Evolutionary conservation across 345 rosid species (phyloP), one percentile per base, ranked within the genome.

Genomic region (Cardamine occulta): DNA sequence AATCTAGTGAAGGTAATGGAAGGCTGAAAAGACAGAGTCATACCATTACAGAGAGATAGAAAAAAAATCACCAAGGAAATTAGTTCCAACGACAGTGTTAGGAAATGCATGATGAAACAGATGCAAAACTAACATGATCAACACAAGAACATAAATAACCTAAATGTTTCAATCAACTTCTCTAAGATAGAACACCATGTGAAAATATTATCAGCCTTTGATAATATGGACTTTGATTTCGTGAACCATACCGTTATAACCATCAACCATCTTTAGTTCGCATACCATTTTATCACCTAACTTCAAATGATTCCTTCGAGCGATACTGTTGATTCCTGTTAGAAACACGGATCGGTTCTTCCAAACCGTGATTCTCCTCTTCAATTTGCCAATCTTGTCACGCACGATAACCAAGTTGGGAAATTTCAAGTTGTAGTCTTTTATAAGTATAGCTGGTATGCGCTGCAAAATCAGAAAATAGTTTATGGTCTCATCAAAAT

Each of bases 341-440:
- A 66, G 12, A 66, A 12, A 29, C 18, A 65, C 44, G 0, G 70
- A 31, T 31, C 17, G 1, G 70, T 65, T 65, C 28, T 48, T 19
- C 70, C 57, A 48, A 48, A 65, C 18, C 6, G 29, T 0, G 56
- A 48, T 48, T 32, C 7, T 48, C 29, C 29, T 65, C 70, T 47
- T 18, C 28, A 65, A 2, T 65, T 18, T 18, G 4, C 42, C 42
- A 65, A 48, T 31, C 29, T 48, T 65, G 44, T 65, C 70, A 48
- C 56, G 28, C 17, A 65, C 44, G 18, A 11, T 31, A 65, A 65
- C 57, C 57, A 29, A 1, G 6, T 48, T 48, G 4, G 29, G 44
- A 14, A 65, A 65, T 65, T 6, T 18, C 70, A 65, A 31, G 44
- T 48, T 31, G 57, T 65, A 65, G n/a, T 65, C 70, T 12, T 48